Conservation (phyloP, 1,284 basidiomycete species). For the Ceratobasidium theobromae region DNA sequence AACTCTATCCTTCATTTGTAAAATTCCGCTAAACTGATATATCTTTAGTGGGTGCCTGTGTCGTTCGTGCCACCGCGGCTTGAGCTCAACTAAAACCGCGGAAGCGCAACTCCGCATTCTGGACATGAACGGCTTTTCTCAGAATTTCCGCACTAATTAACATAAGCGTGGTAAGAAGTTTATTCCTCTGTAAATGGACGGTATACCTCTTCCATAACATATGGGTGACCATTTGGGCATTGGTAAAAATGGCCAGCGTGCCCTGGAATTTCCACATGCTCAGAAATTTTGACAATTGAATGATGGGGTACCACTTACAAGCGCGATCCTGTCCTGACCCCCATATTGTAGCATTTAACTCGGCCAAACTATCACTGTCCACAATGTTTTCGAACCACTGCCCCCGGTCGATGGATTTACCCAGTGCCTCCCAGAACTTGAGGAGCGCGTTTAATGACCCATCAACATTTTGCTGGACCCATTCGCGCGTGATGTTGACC, state of each 20-base stretch:
- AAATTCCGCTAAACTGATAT: not conserved
- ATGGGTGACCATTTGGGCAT: not conserved
- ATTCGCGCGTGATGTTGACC: slow-evolving; percentile 25
- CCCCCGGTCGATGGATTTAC: slow-evolving; percentile 40
- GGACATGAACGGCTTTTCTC: not conserved
- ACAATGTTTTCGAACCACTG: no score
- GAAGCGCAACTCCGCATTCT: not conserved
- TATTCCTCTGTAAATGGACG: not conserved
- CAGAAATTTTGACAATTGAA: no score
- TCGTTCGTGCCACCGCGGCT: not conserved
- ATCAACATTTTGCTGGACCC: not conserved
- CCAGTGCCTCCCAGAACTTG: slow-evolving; percentile 5
- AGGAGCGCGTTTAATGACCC: not conserved
- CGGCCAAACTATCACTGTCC: no score
- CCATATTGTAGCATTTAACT: no score
- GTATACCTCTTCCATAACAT: not conserved
- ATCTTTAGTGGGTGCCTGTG: not conserved
- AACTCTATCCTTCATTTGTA: no score
- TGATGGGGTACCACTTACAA: no score
- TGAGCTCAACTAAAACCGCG: no score
- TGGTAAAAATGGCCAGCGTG: not conserved
- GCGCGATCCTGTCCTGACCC: no score
- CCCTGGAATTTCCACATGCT: no score
- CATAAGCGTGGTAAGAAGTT: not conserved
- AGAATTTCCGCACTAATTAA: not conserved